phyloP scores from a whole-genome alignment of 2,329 filamentous ascomycete species.

The Claviceps sp. region DNA sequence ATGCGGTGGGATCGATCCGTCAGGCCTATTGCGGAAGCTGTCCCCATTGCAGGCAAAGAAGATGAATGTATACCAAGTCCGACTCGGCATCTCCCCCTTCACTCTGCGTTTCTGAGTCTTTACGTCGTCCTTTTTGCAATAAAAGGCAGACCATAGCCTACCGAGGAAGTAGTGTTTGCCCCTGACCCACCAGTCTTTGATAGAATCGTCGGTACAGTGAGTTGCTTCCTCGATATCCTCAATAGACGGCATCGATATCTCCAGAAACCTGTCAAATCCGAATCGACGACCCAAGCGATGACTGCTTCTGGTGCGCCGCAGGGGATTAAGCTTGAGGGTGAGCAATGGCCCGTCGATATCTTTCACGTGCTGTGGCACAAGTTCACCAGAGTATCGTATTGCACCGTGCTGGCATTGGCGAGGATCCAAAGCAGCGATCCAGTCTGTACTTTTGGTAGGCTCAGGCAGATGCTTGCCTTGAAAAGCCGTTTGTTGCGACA shows the following conservation, averaged over 20 bases:
- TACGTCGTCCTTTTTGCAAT: constrained; percentile 25
- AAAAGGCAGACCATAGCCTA: constrained; percentile 36
- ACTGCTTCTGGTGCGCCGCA: constrained; percentile 30
- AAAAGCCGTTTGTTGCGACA: constrained; percentile 28
- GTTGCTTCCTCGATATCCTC: constrained; percentile 15
- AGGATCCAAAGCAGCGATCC: constrained; percentile 27
- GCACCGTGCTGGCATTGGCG: constrained; percentile 23
- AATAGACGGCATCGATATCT: constrained; percentile 36
- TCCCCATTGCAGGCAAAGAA: constrained; percentile 42
- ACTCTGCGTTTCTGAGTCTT: constrained; percentile 8
- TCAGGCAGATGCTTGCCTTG: constrained; percentile 33
- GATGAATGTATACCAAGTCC: constrained; percentile 18
- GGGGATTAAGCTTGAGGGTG: constrained; percentile 30
- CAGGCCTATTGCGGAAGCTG: constrained; percentile 19
- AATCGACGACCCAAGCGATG: constrained; percentile 42
- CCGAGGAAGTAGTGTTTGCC: constrained; percentile 29
- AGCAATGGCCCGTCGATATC: constrained; percentile 27
- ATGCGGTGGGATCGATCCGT: constrained; percentile 10
- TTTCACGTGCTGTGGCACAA: constrained; percentile 21
- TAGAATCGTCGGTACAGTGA: constrained; percentile 19
- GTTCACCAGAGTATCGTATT: constrained; percentile 29
- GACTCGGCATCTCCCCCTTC: not conserved
- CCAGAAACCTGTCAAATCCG: constrained; percentile 44
- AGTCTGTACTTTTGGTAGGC: constrained; percentile 29
- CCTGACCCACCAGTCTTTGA: constrained; percentile 16